These are phyloP conservation scores for Sugiyamaella boreocaroliniensis DNA, from an alignment of 805 yeast genomes.

Conservation along the genomic window DNA sequence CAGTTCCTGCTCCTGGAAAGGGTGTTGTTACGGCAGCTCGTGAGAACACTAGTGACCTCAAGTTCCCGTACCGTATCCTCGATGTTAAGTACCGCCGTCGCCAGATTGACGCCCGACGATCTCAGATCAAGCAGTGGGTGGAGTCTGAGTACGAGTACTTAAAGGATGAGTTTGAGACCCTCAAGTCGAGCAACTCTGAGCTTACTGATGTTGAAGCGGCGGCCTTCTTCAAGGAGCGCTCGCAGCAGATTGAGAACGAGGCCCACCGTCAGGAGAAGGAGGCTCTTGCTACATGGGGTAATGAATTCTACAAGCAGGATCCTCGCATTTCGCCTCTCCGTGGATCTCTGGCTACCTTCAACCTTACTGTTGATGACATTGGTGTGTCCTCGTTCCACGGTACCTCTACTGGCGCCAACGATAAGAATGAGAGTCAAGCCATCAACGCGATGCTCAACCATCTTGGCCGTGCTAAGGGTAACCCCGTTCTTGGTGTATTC, in stretches of 20 bases:
- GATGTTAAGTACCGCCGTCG: conserved; percentile 90
- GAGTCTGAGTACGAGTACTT: conserved; percentile 69
- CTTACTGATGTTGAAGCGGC: conserved; percentile 43
- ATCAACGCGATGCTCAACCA: conserved; percentile 89
- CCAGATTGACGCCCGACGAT: conserved; percentile 73
- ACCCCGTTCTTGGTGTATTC: conserved; percentile 96
- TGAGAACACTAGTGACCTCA: conserved; percentile 77
- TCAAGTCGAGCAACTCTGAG: conserved; percentile 34
- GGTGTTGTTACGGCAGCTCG: conserved; percentile 98
- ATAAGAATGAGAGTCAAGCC: conserved; percentile 93
- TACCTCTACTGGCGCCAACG: conserved; percentile 97
- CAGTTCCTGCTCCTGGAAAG: conserved; percentile 99
- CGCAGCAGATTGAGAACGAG: conserved; percentile 81
- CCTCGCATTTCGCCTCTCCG: conserved; percentile 94
- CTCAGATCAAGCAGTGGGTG: conserved; percentile 77
- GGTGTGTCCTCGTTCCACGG: conserved; percentile 99
- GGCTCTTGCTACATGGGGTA: conserved; percentile 93
- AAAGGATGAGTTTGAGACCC: conserved; percentile 59
- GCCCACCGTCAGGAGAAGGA: conserved; percentile 76
- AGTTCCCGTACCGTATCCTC: conserved; percentile 72
- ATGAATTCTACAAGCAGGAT: conserved; percentile 83
- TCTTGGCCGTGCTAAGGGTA: conserved; percentile 95
- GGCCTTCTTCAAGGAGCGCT: conserved; percentile 67
- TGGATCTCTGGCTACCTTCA: conserved; percentile 93
- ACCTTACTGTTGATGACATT: conserved; percentile 87